Conservation (phyloP, 2,329 filamentous ascomycete species). For the Septoria linicola region DNA sequence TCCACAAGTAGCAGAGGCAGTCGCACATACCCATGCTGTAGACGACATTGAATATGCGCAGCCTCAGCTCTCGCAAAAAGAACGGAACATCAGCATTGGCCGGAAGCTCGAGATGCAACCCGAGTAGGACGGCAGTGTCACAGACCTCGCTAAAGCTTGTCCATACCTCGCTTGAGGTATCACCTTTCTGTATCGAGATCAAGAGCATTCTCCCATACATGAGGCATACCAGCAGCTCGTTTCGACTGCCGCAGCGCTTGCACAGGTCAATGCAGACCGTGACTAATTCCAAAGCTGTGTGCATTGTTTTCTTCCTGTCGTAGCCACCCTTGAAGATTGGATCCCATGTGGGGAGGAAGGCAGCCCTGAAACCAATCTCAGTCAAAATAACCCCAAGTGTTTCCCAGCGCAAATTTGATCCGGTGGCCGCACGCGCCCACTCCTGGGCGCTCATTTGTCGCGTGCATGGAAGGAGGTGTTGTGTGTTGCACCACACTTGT, state of each 20-base stretch:
- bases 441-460: slow-evolving; percentile 36
- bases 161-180: slow-evolving; percentile 28
- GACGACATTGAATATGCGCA: slow-evolving; percentile 26
- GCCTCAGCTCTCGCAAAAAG: slow-evolving; percentile 26
- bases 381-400: slow-evolving; percentile 40
- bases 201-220: slow-evolving; percentile 25
- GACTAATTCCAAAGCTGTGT: slow-evolving; percentile 14
- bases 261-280: slow-evolving; percentile 27
- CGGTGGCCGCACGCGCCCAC: slow-evolving; percentile 39
- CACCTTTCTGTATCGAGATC: slow-evolving; percentile 26
- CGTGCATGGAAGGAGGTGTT: slow-evolving; percentile 34
- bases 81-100: slow-evolving; percentile 26
- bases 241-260: slow-evolving; percentile 26
- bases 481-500: slow-evolving; percentile 41
- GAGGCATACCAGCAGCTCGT: slow-evolving; percentile 25
- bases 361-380: slow-evolving; percentile 35
- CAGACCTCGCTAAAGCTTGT: slow-evolving; percentile 27
- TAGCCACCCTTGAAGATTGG: slow-evolving; percentile 15
- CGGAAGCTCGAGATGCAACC: slow-evolving; percentile 27
- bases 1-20: no score
- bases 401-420: slow-evolving; percentile 43
- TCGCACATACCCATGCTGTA: slow-evolving; percentile 29
- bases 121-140: slow-evolving; percentile 27
- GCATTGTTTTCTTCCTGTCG: slow-evolving; percentile 6
- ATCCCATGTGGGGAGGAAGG: slow-evolving; percentile 24